Base-by-base conservation (phyloP, 1,284 basidiomycete genomes). In the Sporisorium graminicola region DNA sequence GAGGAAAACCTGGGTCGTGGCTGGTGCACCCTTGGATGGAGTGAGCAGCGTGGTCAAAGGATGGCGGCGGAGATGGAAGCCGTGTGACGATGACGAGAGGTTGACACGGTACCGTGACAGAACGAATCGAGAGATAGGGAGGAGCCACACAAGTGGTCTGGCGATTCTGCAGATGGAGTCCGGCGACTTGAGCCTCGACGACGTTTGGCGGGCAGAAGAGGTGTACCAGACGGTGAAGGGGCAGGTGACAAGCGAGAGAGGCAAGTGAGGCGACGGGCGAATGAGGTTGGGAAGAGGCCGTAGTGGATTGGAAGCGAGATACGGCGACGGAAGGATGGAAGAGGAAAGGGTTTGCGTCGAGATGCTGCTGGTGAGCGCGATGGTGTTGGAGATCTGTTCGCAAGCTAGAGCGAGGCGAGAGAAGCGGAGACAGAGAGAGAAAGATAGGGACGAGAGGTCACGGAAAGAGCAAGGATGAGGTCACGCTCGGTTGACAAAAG, bases 1-100 rank as follows among this genome's bases (percentile, higher is more conserved):
- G 52, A 53, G 5, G 27, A 24, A 53, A 69, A 69, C 51, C 66
- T 69, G 66, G 66, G 66, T 69, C 26, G 54, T 26, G 26, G 27
- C 24, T 37, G 43, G 24, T 18, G 37, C n/a, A 58, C 55, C 33
- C 51, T 62, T 58, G 51, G 55, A 50, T 43, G 49, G 50, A 51
- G 52, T 59, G 49, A 55, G 52, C 57, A 29, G 33, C 35, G 64
- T 50, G 24, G 52, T 20, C 20, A 10, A 46, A 50, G 20, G n/a
- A 35, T 37, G 14, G 56, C 33, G n/a, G 51, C 59, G 56, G 43
- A 61, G 61, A 33, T 43, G 51, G 46, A 58, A 63, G 35, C 60
- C 37, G 56, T 44, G 56, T 33, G 66, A 63, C 44, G 52, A 63
- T 69, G 60, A 59, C 60, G 59, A 51, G 31, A 62, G 40, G 43